Evolutionary conservation across 768 basidiomycete genomes (phyloP), one percentile per base, ranked within the genome.

Genomic region (Agaricus sinodeliciosus): DNA sequence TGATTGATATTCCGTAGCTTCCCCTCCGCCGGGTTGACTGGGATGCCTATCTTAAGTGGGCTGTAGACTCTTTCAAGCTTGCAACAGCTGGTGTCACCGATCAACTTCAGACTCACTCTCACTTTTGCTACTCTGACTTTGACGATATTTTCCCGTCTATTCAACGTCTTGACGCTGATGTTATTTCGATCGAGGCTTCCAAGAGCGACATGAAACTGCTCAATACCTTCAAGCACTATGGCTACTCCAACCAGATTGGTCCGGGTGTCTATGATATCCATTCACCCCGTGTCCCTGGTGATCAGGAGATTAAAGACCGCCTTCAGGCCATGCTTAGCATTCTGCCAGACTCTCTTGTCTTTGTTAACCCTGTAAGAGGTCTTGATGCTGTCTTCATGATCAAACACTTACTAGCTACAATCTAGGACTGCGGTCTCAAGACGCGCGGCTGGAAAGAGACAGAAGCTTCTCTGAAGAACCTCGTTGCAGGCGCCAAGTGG

Each of bases 231-330:
- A 85, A 90, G 79, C 77, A 87, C 55, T 89, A 91, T 70, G 89
- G 90, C 41, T 98, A 98, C 80, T 88, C 90, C 53, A 95, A 94
- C 79, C 85, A 91, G 75, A 97, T 98, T 66, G 94, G 95, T 54
- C 95, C 95, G 16, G 95, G 93, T 80, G 92, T 96, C 66, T 96
- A 96, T 67, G 94, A 97, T 69, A 96, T 99, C 74, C 96, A 98
- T 79, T 97, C 94, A 62, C 96, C 96, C 58, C 94, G 96, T 82
- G 90, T 99, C 58, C 96, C 96, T 42, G 75, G 83, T 55, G 82
- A 85, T 62, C 80, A 93, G 69, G 96, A 99, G 77, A 94, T 98
- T 75, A 87, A 85, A 76, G 87, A 94, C 62, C 90, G 94, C 63
- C 77, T 98, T 67, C 80, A 80, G 69, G 70, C 82, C 59, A 93